Percentiles rank a stretch among this genome's conserved stretches.
Conservation (phyloP, 106 monocot species). For the Platanthera zijinensis region DNA sequence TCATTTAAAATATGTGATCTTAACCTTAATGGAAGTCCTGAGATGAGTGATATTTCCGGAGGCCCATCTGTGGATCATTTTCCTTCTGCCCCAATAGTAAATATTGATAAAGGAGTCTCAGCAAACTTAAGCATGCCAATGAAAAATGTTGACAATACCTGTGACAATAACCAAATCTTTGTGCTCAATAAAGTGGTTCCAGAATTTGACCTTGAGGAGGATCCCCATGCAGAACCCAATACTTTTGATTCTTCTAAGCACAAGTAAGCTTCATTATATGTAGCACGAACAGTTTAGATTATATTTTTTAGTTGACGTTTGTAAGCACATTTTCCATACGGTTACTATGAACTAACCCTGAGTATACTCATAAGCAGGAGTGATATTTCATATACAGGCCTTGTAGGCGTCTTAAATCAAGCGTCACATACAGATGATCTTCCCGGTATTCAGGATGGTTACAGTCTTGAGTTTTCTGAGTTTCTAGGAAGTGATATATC, state of each 20-base stretch:
- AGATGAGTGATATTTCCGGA: slow-evolving; percentile 37
- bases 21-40: slow-evolving; percentile 51
- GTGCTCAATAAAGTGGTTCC: slow-evolving; percentile 26
- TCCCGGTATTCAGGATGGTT: slow-evolving; percentile 53
- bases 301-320: not conserved
- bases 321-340: not conserved
- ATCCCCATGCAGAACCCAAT: slow-evolving; percentile 22
- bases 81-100: slow-evolving; percentile 10
- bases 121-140: slow-evolving; percentile 28
- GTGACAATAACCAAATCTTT: not conserved
- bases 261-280: slow-evolving; percentile 36
- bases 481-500: slow-evolving; percentile 54
- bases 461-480: slow-evolving; percentile 38
- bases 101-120: slow-evolving; percentile 15
- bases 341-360: not conserved
- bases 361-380: slow-evolving; percentile 20
- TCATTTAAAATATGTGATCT: slow-evolving; percentile 60
- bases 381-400: slow-evolving; percentile 35
- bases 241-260: slow-evolving; percentile 27
- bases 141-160: slow-evolving; percentile 5
- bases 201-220: slow-evolving; percentile 56
- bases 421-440: slow-evolving; percentile 42
- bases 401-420: slow-evolving; percentile 41
- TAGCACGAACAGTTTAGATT: not conserved
- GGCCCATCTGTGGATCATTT: slow-evolving; percentile 17